phyloP scores from a whole-genome alignment of 116 monocot genomes.

The Phalaenopsis hybrid region DNA sequence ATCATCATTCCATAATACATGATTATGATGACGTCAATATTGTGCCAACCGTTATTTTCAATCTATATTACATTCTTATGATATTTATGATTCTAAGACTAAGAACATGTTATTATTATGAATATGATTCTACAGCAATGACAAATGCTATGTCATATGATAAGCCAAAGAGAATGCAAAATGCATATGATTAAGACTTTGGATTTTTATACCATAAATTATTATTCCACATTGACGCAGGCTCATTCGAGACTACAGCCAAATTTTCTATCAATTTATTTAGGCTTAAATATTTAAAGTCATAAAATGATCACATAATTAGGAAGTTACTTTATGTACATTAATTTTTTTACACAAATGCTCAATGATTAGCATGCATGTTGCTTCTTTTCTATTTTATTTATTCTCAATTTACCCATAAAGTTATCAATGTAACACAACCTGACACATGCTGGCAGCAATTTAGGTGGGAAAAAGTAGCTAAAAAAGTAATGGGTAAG shows the following conservation, averaged over 20 bases:
- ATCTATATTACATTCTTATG: too few relatives aligned
- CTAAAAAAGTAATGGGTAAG: neutral
- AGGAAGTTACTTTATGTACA: too few relatives aligned
- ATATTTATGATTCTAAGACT: neutral
- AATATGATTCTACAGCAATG: neutral
- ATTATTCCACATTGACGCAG: neutral
- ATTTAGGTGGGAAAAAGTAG: too few relatives aligned
- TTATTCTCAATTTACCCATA: neutral
- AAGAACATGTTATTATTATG: neutral
- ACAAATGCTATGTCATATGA: too few relatives aligned
- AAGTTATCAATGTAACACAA: neutral
- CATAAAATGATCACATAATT: too few relatives aligned
- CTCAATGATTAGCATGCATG: neutral
- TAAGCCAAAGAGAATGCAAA: too few relatives aligned
- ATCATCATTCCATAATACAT: too few relatives aligned
- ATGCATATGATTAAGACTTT: too few relatives aligned
- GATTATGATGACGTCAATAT: too few relatives aligned
- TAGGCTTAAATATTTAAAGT: too few relatives aligned
- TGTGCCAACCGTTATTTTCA: too few relatives aligned
- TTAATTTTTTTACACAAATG: too few relatives aligned
- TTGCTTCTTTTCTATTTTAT: neutral
- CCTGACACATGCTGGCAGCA: neutral
- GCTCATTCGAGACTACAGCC: neutral
- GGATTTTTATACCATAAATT: neutral
- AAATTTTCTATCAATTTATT: neutral